Evolutionary conservation across 495 filamentous ascomycete genomes (phyloP).

Genomic region (Aspergillus diversus): DNA sequence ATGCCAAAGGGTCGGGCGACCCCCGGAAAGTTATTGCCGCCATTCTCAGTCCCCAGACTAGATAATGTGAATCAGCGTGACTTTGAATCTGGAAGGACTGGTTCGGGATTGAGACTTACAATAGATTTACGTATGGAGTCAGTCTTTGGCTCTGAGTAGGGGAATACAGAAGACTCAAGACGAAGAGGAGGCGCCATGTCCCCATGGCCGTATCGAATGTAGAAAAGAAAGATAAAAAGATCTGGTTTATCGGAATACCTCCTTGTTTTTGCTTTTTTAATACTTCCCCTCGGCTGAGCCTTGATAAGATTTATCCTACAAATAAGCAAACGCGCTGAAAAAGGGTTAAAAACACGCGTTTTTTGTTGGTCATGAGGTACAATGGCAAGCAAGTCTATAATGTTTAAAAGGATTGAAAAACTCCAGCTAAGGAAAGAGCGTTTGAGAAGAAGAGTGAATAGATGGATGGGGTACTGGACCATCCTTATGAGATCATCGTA

Average conservation of each 20-base stretch:
- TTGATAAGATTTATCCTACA: no score
- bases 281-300: no score
- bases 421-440: not conserved
- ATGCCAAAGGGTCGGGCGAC: slow-evolving; percentile 68
- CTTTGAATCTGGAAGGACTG: not conserved
- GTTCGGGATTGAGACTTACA: slow-evolving; percentile 27
- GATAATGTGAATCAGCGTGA: not conserved
- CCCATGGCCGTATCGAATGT: not conserved
- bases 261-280: no score
- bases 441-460: not conserved
- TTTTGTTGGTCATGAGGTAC: no score
- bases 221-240: not conserved
- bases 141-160: not conserved
- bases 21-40: slow-evolving; percentile 73
- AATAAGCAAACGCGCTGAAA: no score
- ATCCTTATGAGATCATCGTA: not conserved
- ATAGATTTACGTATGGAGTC: slow-evolving; percentile 35
- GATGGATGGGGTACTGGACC: not conserved
- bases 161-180: not conserved
- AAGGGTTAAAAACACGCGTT: no score
- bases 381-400: no score
- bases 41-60: slow-evolving; percentile 44
- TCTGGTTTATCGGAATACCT: no score
- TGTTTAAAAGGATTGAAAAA: not conserved
- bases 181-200: not conserved